Percentiles rank a stretch among this genome's conserved stretches.
These are phyloP conservation scores for Wickerhamiella bombiphila DNA, from an alignment of 805 yeast species.

Conservation along the genomic window DNA sequence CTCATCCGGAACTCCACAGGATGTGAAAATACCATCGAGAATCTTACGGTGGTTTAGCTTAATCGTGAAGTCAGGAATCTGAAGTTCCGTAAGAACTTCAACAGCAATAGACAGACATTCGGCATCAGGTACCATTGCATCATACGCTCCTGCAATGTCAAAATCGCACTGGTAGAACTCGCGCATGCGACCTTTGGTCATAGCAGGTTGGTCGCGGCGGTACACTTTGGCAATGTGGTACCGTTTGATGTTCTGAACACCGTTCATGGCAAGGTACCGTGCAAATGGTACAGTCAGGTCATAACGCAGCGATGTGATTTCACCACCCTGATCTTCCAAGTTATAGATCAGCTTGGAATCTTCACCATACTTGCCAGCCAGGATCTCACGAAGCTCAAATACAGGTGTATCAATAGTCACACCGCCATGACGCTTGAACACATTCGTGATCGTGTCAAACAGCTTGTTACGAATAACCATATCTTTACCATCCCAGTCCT, in stretches of 20 bases:
- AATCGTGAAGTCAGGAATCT: constrained; percentile 77
- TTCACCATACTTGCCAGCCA: constrained; percentile 96
- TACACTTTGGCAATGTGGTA: constrained; percentile 97
- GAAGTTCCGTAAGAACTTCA: constrained; percentile 72
- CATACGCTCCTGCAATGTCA: constrained; percentile 89
- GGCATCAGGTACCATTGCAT: constrained; percentile 91
- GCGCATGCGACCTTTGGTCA: constrained; percentile 99
- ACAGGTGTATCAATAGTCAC: constrained; percentile 98
- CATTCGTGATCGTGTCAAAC: constrained; percentile 50
- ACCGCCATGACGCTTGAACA: constrained; percentile 94
- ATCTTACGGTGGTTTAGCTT: constrained; percentile 92
- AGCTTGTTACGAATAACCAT: constrained; percentile 89
- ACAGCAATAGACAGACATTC: constrained; percentile 70
- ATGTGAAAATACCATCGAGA: constrained; percentile 87
- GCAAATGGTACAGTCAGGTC: constrained; percentile 98
- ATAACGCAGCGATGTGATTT: constrained; percentile 83
- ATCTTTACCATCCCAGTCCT: constrained; percentile 97
- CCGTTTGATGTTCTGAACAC: constrained; percentile 76
- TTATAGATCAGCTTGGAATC: constrained; percentile 94
- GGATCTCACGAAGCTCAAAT: constrained; percentile 85
- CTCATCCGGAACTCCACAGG: constrained; percentile 86
- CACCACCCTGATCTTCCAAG: constrained; percentile 98
- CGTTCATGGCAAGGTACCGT: constrained; percentile 91
- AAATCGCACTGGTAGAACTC: constrained; percentile 98
- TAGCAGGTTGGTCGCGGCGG: constrained; percentile 98